Conservation (phyloP, 371 early-diverging fungal species). For the Rhizopus delemar region DNA sequence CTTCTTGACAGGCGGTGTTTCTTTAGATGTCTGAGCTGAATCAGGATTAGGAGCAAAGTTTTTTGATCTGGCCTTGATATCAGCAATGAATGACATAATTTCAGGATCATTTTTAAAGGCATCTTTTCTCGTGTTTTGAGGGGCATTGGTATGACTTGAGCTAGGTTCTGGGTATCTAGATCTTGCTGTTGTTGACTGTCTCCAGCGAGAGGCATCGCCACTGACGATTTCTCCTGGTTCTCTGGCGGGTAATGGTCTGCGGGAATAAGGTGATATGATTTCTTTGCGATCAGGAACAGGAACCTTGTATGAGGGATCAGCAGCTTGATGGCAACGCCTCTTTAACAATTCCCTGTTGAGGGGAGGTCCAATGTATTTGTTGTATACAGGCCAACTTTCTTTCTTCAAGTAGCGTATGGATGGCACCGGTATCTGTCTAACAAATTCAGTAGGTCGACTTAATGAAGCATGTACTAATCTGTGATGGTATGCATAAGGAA, state of each 20-base stretch:
- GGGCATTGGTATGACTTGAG: too few relatives aligned
- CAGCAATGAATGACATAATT: neutral
- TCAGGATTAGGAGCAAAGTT: neutral
- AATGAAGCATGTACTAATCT: neutral
- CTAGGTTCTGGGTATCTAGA: too few relatives aligned
- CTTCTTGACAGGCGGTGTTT: neutral
- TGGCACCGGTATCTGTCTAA: neutral
- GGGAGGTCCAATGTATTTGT: constrained; percentile 5
- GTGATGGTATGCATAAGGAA: constrained; percentile 1
- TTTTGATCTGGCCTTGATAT: neutral
- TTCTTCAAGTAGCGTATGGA: neutral
- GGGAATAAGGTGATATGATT: neutral
- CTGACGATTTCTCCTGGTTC: constrained; percentile 1
- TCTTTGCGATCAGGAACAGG: neutral
- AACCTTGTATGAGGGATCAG: neutral
- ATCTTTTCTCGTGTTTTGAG: neutral
- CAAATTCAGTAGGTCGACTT: constrained; percentile 1
- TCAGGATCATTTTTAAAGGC: neutral
- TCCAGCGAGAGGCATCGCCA: neutral
- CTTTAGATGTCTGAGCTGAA: neutral
- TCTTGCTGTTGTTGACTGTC: neutral
- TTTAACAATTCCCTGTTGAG: neutral
- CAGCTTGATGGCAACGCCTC: neutral
- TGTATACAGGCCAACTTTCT: constrained; percentile 2
- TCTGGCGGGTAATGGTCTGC: neutral